Evolutionary conservation across 2,329 filamentous ascomycete genomes (phyloP), one percentile per base, ranked within the genome.

Genomic region (Aspergillus sp.): DNA sequence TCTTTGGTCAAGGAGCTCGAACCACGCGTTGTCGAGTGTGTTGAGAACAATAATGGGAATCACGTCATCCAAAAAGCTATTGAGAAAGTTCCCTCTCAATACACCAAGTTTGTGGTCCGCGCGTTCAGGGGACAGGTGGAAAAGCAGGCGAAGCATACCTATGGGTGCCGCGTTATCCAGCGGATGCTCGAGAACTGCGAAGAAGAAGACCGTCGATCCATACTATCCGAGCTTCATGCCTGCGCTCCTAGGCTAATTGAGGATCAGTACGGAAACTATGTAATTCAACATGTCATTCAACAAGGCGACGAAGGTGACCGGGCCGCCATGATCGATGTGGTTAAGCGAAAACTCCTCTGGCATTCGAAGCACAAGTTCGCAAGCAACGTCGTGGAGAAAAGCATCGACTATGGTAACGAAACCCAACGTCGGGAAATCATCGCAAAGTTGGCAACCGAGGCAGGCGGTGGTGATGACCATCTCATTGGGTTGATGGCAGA

Each of bases 11-110:
- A 88, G 67, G 95, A 98, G 73, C 84, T 98, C 1, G 87, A 93
- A 70, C 80, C 84, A 25, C 83, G 92, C 55, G 86, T 97, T 5
- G 72, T 93, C 55, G 85, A 84, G 58, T 90, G 93, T 56, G 88
- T 96, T 62, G 89, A 88, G 65, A 90, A 97, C 65, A 87, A 91
- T 70, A 95, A 97, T 66, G 95, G 93, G 55, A 99, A 99, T 73
- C 95, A 99, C 64, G 95, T 99, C 27, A 87, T 99, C 17, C 95
- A 98, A 68, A 96, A 96, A 74, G 89, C 93, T 9, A 92, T 99
- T 59, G 89, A 95, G 68, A 81, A 88, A 66, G 85, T 93, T 57
- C 90, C 91, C 0, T 84, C 87, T 2, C 82, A 90, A 62, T 87
- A 93, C 68, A 89, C 96, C 46, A 87, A 87, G 62, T 96, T 96